Conservation (phyloP, 139 green algal species). For the Chlorella sp. region DNA sequence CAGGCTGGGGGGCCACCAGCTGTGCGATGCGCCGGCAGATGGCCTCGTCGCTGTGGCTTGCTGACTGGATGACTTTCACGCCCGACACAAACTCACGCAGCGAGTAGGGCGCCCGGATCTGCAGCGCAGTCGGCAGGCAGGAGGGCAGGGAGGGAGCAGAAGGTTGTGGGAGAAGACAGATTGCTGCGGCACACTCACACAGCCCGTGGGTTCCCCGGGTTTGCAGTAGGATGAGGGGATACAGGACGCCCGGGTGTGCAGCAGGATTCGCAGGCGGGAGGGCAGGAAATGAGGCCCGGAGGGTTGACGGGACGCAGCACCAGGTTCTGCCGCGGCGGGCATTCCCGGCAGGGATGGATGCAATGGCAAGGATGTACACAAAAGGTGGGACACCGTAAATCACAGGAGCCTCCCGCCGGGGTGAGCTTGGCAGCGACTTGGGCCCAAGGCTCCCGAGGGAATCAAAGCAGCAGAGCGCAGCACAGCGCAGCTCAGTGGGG, state of each 20-base stretch:
- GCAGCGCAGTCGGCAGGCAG: background rate
- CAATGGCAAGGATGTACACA: no score
- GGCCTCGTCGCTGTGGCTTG: slow-evolving; percentile 66
- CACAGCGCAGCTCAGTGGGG: background rate
- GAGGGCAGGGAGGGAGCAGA: background rate
- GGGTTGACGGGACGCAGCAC: no score
- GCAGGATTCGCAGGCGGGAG: no score
- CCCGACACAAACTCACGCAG: slow-evolving; percentile 76
- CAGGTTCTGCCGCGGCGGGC: no score
- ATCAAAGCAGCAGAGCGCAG: background rate
- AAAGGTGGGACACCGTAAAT: no score
- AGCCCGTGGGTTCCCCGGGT: background rate
- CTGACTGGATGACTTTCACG: slow-evolving; percentile 78
- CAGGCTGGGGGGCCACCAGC: slow-evolving; percentile 42
- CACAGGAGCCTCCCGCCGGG: no score
- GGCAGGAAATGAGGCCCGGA: no score
- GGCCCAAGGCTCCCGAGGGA: no score
- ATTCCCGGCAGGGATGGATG: no score
- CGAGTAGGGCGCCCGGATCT: slow-evolving; percentile 52
- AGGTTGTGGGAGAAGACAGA: background rate
- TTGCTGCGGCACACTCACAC: background rate
- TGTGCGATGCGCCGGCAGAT: slow-evolving; percentile 51
- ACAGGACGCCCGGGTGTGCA: no score
- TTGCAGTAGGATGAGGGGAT: background rate
- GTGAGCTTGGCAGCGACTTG: no score